These are phyloP conservation scores for Schrenkiella parvula DNA, from an alignment of 345 rosid species.

Conservation along the genomic window DNA sequence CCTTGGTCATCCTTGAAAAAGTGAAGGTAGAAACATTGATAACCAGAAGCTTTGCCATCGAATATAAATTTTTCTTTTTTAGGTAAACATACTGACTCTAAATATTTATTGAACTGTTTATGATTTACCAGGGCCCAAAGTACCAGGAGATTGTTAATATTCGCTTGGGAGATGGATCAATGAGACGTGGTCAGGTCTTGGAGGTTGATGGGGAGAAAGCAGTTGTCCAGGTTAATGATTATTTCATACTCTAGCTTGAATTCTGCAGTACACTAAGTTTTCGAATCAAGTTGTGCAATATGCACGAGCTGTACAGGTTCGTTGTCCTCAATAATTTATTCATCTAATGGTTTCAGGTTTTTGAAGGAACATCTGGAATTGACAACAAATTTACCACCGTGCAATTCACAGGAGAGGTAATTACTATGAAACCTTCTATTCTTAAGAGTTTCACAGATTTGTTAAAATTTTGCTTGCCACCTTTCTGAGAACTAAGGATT, in stretches of 20 bases:
- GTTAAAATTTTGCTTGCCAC: neutral
- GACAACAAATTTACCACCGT: constrained; percentile 93
- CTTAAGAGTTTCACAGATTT: neutral
- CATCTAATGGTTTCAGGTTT: constrained; percentile 47
- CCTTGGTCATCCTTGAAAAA: constrained; percentile 93
- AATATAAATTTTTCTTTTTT: neutral
- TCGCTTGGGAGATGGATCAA: constrained; percentile 88
- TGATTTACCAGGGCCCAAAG: constrained; percentile 71
- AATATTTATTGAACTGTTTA: neutral
- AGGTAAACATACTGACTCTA: neutral
- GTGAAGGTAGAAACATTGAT: constrained; percentile 59
- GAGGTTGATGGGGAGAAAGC: constrained; percentile 99
- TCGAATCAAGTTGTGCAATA: neutral
- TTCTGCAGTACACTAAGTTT: neutral
- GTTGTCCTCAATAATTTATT: neutral
- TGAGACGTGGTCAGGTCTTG: constrained; percentile 91
- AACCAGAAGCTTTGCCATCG: neutral
- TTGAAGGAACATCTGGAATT: constrained; percentile 97
- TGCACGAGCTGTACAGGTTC: neutral
- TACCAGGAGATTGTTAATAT: constrained; percentile 98
- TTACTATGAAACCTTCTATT: neutral
- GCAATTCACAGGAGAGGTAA: constrained; percentile 93
- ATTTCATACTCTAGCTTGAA: neutral
- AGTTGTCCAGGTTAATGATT: constrained; percentile 70
- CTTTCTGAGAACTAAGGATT: neutral